Conservation (phyloP, 805 yeast species). For the Ogataea corticis region DNA sequence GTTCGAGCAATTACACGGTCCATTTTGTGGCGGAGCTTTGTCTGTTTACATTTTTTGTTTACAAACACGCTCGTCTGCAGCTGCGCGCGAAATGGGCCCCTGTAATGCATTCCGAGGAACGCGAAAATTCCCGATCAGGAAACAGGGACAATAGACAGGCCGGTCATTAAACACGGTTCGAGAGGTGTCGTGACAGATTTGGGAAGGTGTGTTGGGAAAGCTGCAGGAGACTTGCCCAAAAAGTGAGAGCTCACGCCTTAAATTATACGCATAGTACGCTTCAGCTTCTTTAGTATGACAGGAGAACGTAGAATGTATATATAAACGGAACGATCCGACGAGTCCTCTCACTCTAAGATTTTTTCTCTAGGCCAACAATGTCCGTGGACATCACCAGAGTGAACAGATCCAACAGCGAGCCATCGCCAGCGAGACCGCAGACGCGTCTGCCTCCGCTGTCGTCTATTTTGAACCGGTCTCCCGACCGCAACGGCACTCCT, state of each 20-base stretch:
- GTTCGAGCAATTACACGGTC: too few species aligned
- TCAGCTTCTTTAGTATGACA: slow-evolving; percentile 7
- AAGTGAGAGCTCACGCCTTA: slow-evolving; percentile 1
- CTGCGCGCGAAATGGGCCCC: slow-evolving; percentile 5
- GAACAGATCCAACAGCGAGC: slow-evolving; percentile 27
- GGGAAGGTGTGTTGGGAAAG: slow-evolving; percentile 5
- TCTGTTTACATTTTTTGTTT: slow-evolving; percentile 10
- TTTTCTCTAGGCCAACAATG: slow-evolving; percentile 13
- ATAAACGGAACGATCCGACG: background rate
- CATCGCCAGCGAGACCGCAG: slow-evolving; percentile 21
- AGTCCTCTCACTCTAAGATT: too few species aligned
- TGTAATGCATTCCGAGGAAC: slow-evolving; percentile 5
- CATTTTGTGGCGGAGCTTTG: too few species aligned
- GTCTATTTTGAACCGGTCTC: slow-evolving; percentile 20
- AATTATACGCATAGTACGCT: slow-evolving; percentile 10
- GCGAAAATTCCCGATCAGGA: background rate
- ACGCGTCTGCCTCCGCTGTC: slow-evolving; percentile 30
- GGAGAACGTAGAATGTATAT: slow-evolving; percentile 5
- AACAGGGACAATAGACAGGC: slow-evolving; percentile 1
- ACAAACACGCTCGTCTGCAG: slow-evolving; percentile 7
- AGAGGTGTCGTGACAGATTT: slow-evolving; percentile 1
- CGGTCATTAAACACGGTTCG: slow-evolving; percentile 16
- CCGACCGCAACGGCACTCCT: slow-evolving; percentile 16
- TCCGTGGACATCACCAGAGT: slow-evolving; percentile 25
- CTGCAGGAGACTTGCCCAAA: slow-evolving; percentile 5